Evolutionary conservation across 1,284 basidiomycete species (phyloP), one percentile per base, ranked within the genome.

Genomic region (Takashimella koratensis): DNA sequence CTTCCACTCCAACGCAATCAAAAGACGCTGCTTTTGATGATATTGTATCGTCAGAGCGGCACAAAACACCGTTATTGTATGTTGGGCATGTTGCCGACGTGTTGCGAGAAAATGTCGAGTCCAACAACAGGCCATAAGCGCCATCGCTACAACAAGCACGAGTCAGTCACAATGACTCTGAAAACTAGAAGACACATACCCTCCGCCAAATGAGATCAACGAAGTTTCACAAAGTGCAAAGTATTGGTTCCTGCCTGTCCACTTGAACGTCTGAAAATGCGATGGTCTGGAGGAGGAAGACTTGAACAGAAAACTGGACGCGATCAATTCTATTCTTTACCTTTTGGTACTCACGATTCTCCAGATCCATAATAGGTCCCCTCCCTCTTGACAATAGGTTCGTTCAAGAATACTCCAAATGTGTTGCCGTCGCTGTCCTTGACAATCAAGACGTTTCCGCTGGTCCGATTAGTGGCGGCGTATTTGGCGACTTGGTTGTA

Each of bases 231-330:
- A 91, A 2, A 96, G 79, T 20, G 90, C 85, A 52, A 96, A 86
- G 67, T 97, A 98, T 56, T 88, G 86, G 70, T 98, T 98, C 70
- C 78, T 83, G 0, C 91, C 92, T 1, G 94, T 94, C 86, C 91
- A 94, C 43, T 36, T 36, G 30, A 36, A 36, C 30, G 30, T 36
- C 82, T 84, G 79, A 83, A 97, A 23, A 88, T 82, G 76, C 42
- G 90, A 68, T 12, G 78, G 72, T 36, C 74, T 74, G 30, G 76
- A 66, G 30, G 65, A 45, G 16, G 64, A 60, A 42, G 65, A 71
- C 54, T 76, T 79, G 88, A 88, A 95, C 27, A 94, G 70, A 70
- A 93, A 95, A 21, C 88, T 92, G 60, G 5, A 8, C 42, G 46
- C n/a, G n/a, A n/a, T n/a, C n/a, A n/a, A n/a, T n/a, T n/a, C n/a